phyloP scores from a whole-genome alignment of 257 asterid genomes.

The Solanum tarijense region DNA sequence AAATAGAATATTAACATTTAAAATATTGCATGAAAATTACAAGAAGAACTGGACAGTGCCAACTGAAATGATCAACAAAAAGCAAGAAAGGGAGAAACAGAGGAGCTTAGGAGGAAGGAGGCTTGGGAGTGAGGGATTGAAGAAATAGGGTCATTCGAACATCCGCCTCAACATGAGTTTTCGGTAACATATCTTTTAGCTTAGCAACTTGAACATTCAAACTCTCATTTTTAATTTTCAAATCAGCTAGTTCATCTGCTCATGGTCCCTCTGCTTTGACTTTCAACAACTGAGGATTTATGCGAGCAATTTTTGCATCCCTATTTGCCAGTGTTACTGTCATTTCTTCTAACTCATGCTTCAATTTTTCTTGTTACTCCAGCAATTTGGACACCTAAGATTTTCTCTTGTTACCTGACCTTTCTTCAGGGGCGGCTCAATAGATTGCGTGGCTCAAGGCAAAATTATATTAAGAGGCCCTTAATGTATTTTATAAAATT shows the following conservation, averaged over 20 bases:
- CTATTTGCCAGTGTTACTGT: neutral
- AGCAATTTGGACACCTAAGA: neutral
- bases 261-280: neutral
- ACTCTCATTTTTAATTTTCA: neutral
- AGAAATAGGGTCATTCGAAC: neutral
- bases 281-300: too few species aligned
- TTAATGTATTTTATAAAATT: too few species aligned
- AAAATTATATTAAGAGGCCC: too few species aligned
- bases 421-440: too few species aligned
- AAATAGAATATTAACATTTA: neutral
- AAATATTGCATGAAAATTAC: neutral
- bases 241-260: neutral
- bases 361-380: neutral
- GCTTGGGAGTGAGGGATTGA: neutral
- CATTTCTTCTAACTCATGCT: neutral
- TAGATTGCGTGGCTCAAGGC: too few species aligned
- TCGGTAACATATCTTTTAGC: neutral
- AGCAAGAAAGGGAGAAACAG: neutral
- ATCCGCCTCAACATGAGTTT: neutral
- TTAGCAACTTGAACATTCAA: neutral
- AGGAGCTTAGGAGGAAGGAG: neutral
- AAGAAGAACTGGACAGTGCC: neutral
- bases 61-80: neutral
- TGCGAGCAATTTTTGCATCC: too few species aligned
- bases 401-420: neutral